Conservation (phyloP, 345 rosid genomes). For the Raphanus raphanistrum region DNA sequence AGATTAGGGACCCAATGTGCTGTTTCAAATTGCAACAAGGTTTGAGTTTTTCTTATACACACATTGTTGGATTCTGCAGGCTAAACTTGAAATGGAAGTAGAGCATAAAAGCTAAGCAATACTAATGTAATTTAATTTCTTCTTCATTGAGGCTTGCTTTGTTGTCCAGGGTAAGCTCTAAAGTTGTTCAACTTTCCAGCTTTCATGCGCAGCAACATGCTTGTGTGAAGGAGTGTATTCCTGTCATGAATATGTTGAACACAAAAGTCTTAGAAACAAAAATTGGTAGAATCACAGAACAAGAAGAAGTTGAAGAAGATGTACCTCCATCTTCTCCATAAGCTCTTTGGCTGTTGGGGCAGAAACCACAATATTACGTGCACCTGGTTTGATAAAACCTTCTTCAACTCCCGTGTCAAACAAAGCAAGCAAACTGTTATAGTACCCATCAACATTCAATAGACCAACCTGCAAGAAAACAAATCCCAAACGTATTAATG, state of each 20-base stretch:
- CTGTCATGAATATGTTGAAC: conserved; percentile 45
- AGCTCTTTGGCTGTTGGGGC: conserved; percentile 91
- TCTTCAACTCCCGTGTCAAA: conserved; percentile 89
- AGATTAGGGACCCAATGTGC: background rate
- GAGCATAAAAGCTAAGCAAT: background rate
- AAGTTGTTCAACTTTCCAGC: conserved; percentile 81
- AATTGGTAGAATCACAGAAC: background rate
- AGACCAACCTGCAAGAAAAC: conserved; percentile 67
- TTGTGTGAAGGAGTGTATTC: conserved; percentile 68
- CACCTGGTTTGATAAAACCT: conserved; percentile 87
- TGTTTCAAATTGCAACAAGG: conserved; percentile 30
- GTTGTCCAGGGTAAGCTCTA: conserved; percentile 51
- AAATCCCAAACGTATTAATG: background rate
- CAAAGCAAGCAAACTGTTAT: conserved; percentile 70
- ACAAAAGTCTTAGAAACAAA: background rate
- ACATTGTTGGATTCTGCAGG: conserved; percentile 10
- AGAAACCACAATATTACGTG: conserved; percentile 78
- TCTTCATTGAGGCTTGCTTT: conserved; percentile 32
- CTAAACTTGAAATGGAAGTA: conserved; percentile 28
- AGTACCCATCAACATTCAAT: conserved; percentile 94
- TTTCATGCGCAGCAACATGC: conserved; percentile 77
- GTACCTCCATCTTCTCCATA: conserved; percentile 23
- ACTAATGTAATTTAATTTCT: background rate
- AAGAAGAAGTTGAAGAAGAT: background rate
- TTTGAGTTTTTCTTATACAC: conserved; percentile 32